Evolutionary conservation across 2,329 filamentous ascomycete species (phyloP).

Genomic region (Trichothecium roseum): DNA sequence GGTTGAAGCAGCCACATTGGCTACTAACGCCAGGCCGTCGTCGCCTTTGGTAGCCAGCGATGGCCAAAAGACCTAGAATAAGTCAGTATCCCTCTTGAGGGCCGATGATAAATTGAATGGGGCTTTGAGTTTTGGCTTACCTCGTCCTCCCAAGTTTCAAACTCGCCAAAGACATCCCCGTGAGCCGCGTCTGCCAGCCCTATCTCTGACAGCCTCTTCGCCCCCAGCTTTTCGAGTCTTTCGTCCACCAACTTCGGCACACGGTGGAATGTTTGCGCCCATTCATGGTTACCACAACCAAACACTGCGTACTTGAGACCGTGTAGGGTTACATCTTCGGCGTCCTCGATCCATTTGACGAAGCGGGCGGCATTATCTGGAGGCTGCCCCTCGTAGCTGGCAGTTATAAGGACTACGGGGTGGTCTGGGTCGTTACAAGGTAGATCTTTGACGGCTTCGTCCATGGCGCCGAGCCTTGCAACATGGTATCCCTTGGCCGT

Average conservation of each 20-base stretch:
- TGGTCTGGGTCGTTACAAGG: slow-evolving; percentile 44
- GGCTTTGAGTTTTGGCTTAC: slow-evolving; percentile 26
- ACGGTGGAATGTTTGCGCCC: slow-evolving; percentile 53
- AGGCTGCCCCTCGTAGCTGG: slow-evolving; percentile 65
- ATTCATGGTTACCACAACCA: slow-evolving; percentile 52
- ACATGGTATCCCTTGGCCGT: slow-evolving; percentile 46
- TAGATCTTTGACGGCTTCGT: slow-evolving; percentile 34
- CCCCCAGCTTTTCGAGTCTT: slow-evolving; percentile 29
- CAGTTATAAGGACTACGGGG: slow-evolving; percentile 42
- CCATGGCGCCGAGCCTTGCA: slow-evolving; percentile 42
- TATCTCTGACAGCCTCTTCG: slow-evolving; percentile 26
- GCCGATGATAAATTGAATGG: no score
- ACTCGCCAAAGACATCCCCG: slow-evolving; percentile 56
- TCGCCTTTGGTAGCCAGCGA: slow-evolving; percentile 20
- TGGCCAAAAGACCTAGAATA: slow-evolving; percentile 21
- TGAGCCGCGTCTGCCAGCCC: slow-evolving; percentile 50
- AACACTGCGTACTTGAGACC: slow-evolving; percentile 58
- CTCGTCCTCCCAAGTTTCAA: slow-evolving; percentile 56
- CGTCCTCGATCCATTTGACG: slow-evolving; percentile 51
- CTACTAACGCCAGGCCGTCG: neutral
- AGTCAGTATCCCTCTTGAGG: no score
- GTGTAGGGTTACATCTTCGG: slow-evolving; percentile 37
- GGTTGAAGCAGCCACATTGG: no score
- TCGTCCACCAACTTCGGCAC: slow-evolving; percentile 54
- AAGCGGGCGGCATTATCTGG: slow-evolving; percentile 64